phyloP scores from a whole-genome alignment of 2,329 filamentous ascomycete species.

The Penicillium sp. region DNA sequence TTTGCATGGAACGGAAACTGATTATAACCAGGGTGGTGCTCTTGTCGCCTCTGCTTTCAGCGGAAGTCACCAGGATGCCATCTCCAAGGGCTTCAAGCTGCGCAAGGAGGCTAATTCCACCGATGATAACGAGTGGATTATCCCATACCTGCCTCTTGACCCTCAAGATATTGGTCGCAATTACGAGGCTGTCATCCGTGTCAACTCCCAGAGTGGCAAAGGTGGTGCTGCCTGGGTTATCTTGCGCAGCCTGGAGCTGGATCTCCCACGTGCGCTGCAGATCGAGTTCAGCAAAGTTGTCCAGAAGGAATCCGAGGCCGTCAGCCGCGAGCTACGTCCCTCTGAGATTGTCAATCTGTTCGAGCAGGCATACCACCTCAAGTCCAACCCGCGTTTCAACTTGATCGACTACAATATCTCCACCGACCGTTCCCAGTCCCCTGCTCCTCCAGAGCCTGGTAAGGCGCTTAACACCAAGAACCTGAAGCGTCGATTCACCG shows the following conservation, averaged over 20 bases:
- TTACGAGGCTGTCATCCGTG: conserved; percentile 96
- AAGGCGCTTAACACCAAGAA: conserved; percentile 72
- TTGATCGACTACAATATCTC: conserved; percentile 89
- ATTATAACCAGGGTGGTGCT: background rate
- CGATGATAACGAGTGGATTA: conserved; percentile 67
- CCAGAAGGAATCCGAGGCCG: conserved; percentile 70
- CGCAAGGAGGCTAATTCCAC: conserved; percentile 57
- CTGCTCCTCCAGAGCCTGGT: conserved; percentile 60
- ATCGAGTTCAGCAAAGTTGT: conserved; percentile 85
- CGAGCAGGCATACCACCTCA: conserved; percentile 78
- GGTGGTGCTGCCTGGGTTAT: conserved; percentile 94
- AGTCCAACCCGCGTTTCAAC: conserved; percentile 74
- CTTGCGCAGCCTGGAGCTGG: conserved; percentile 78
- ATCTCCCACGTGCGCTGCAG: conserved; percentile 86
- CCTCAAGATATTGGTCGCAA: conserved; percentile 88
- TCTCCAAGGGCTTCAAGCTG: conserved; percentile 74
- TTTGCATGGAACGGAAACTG: conserved; percentile 2
- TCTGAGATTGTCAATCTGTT: conserved; percentile 84
- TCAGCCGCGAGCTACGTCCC: conserved; percentile 77
- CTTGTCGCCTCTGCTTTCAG: conserved; percentile 66
- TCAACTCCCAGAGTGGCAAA: conserved; percentile 95
- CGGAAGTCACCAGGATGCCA: conserved; percentile 89
- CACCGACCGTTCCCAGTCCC: conserved; percentile 71
- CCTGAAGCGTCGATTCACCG: conserved; percentile 74
- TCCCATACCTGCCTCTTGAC: conserved; percentile 90